A percentile compares a stretch with the other conserved stretches of the same genome.
Conservation (phyloP, 768 basidiomycete genomes). For the Kwoniella sp. region DNA sequence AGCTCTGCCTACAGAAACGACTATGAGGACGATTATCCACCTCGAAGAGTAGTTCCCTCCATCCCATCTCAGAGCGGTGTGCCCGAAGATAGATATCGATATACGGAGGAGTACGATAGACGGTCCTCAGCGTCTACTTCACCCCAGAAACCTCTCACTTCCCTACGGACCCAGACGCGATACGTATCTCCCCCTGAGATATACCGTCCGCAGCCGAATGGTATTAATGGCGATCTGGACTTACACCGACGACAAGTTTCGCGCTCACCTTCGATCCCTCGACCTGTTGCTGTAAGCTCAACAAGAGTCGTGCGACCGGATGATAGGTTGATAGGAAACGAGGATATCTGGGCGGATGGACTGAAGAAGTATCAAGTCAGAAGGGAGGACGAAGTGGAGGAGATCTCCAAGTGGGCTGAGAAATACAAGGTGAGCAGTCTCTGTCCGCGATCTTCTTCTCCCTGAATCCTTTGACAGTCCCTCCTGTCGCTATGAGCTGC, state of each 20-base stretch:
- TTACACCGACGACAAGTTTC: neutral
- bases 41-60: neutral
- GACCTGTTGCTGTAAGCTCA: neutral
- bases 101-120: neutral
- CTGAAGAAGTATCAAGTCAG: constrained; percentile 37
- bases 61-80: constrained; percentile 1
- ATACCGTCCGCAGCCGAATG: neutral
- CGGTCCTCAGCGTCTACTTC: neutral
- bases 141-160: constrained; percentile 1
- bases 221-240: constrained; percentile 2
- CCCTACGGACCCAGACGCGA: neutral
- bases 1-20: neutral
- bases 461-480: too few species aligned
- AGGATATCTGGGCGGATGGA: constrained; percentile 42
- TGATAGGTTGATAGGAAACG: constrained; percentile 31
- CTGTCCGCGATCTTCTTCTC: neutral
- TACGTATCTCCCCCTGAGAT: constrained; percentile 8
- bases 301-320: constrained; percentile 23
- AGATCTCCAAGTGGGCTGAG: constrained; percentile 22
- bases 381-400: constrained; percentile 39
- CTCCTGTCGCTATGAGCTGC: too few species aligned
- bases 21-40: neutral
- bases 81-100: neutral
- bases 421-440: constrained; percentile 18
- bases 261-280: neutral